phyloP scores from a whole-genome alignment of 2,329 filamentous ascomycete species.

The Aspergillus bombycis region DNA sequence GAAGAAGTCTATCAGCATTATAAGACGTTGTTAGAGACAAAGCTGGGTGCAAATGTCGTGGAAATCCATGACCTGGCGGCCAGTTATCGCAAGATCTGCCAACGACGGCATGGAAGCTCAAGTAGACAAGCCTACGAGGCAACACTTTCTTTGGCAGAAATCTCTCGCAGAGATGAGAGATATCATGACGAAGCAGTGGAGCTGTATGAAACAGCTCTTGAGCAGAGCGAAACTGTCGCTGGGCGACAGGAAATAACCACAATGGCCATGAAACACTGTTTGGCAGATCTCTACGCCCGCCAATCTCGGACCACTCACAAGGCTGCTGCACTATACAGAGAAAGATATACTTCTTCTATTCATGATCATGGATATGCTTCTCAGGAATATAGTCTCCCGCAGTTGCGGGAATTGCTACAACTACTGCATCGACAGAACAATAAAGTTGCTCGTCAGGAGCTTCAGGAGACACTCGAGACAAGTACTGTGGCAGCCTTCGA shows the following conservation, averaged over 20 bases:
- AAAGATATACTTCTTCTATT: background rate
- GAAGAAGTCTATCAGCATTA: conserved; percentile 2
- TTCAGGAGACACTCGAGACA: background rate
- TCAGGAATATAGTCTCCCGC: background rate
- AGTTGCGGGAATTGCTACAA: background rate
- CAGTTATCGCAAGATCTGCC: conserved; percentile 4
- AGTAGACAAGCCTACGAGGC: background rate
- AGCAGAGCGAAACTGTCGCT: background rate
- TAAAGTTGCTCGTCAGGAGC: background rate
- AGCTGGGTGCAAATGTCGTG: background rate
- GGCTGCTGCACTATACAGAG: conserved; percentile 2
- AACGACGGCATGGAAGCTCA: background rate
- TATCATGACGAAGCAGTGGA: conserved; percentile 4
- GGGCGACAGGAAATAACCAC: background rate
- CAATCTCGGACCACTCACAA: background rate
- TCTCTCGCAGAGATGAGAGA: background rate
- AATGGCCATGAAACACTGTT: background rate
- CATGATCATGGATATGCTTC: background rate
- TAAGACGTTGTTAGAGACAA: conserved; percentile 1
- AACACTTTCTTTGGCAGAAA: background rate
- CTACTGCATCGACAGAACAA: background rate
- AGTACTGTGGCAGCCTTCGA: background rate
- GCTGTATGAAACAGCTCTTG: background rate
- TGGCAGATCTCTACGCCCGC: background rate
- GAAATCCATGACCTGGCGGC: conserved; percentile 1